A percentile compares a stretch with the other conserved stretches of the same genome.
Conservation (phyloP, 164 flowering plant genomes). For the Berberis thunbergii region DNA sequence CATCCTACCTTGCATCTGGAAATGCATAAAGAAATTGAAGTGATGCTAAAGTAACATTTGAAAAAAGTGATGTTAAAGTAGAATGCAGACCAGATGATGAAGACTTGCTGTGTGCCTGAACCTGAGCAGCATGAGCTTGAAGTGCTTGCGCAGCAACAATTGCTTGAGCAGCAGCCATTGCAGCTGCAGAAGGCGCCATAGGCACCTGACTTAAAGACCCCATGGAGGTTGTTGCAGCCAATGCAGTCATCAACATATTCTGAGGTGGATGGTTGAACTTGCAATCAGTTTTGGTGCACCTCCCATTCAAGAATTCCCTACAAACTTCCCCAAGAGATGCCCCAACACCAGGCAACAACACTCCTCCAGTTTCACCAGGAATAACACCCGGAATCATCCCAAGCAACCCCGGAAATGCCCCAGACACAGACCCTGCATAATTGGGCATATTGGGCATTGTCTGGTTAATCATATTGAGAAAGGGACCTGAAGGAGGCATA, state of each 20-base stretch:
- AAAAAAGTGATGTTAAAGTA: background rate
- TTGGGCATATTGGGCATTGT: slow-evolving; percentile 99
- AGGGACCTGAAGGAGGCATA: slow-evolving; percentile 44
- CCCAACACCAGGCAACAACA: slow-evolving; percentile 88
- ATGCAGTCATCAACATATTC: slow-evolving; percentile 76
- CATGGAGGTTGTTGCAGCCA: slow-evolving; percentile 77
- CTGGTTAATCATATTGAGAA: slow-evolving; percentile 78
- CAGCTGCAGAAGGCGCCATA: slow-evolving; percentile 99
- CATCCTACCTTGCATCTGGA: no score
- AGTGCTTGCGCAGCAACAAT: slow-evolving; percentile 99
- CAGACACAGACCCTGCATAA: slow-evolving; percentile 83
- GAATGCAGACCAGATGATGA: slow-evolving; percentile 43
- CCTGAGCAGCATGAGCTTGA: slow-evolving; percentile 93
- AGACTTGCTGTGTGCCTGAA: slow-evolving; percentile 73
- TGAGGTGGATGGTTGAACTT: slow-evolving; percentile 90
- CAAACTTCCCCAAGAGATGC: slow-evolving; percentile 93
- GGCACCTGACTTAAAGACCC: slow-evolving; percentile 92
- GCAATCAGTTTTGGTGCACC: slow-evolving; percentile 76
- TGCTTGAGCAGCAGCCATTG: slow-evolving; percentile 99
- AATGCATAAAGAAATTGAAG: no score
- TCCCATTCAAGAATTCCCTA: slow-evolving; percentile 78
- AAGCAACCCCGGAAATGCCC: slow-evolving; percentile 76
- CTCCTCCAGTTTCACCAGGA: slow-evolving; percentile 88
- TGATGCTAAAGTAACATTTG: background rate
- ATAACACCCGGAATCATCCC: slow-evolving; percentile 93